A percentile compares a stretch with the other conserved stretches of the same genome.
These are phyloP conservation scores for Apiospora aurea DNA, from an alignment of 2,329 filamentous ascomycete genomes.

Conservation along the genomic window DNA sequence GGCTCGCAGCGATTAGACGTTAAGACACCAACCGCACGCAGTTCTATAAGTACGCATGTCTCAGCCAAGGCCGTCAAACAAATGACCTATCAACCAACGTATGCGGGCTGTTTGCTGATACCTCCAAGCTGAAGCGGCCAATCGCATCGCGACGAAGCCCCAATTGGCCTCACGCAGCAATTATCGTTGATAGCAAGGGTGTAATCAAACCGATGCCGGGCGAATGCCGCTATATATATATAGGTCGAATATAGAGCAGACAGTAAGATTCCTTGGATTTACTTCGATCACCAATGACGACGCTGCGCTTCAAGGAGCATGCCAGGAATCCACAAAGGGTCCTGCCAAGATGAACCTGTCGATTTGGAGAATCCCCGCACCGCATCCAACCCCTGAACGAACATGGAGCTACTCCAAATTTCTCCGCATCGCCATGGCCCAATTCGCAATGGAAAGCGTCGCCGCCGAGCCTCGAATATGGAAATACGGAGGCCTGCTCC, in stretches of 20 bases:
- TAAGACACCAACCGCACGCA: too few species aligned
- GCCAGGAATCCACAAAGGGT: not conserved
- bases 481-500: slow-evolving; percentile 18
- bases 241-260: too few species aligned
- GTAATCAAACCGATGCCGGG: not conserved
- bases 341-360: not conserved
- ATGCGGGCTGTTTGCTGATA: not conserved
- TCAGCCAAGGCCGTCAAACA: not conserved
- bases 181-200: not conserved
- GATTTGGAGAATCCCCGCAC: not conserved
- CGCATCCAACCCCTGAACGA: not conserved
- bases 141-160: too few species aligned
- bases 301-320: too few species aligned
- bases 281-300: not conserved
- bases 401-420: not conserved
- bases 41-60: too few species aligned
- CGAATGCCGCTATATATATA: not conserved
- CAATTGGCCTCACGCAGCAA: not conserved
- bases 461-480: not conserved
- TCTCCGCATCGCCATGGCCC: not conserved
- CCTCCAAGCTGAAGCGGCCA: too few species aligned
- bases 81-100: not conserved
- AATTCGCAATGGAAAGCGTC: not conserved
- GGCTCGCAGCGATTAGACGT: too few species aligned
- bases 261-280: not conserved